Conservation (phyloP, 495 filamentous ascomycete genomes). For the Tetracladium marchalianum region DNA sequence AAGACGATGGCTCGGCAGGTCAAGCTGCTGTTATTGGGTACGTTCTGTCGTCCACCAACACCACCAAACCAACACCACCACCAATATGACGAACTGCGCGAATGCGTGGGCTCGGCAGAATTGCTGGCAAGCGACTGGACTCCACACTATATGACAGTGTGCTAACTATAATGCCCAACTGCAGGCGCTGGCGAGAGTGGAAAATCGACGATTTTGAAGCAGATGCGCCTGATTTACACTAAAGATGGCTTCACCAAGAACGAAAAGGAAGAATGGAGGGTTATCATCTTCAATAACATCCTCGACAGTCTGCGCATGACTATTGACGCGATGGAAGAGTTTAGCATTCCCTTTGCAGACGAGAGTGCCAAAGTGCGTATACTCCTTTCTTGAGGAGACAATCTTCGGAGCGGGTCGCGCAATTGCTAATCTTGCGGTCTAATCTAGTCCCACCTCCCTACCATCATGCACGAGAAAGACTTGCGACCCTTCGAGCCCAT, state of each 20-base stretch:
- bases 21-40: slow-evolving; percentile 77
- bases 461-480: slow-evolving; percentile 20
- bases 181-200: slow-evolving; percentile 94
- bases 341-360: slow-evolving; percentile 65
- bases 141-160: background rate
- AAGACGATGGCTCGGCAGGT: slow-evolving; percentile 71
- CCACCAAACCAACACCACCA: slow-evolving; percentile 15
- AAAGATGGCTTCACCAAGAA: slow-evolving; percentile 76
- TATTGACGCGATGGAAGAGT: slow-evolving; percentile 86
- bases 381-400: slow-evolving; percentile 22
- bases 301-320: slow-evolving; percentile 82
- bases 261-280: slow-evolving; percentile 86
- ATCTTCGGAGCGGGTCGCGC: background rate
- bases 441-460: slow-evolving; percentile 13
- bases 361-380: slow-evolving; percentile 67
- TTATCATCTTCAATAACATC: slow-evolving; percentile 90
- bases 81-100: slow-evolving; percentile 1
- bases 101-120: background rate
- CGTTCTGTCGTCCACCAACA: slow-evolving; percentile 16
- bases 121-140: no score
- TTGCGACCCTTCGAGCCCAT: slow-evolving; percentile 68
- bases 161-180: slow-evolving; percentile 7
- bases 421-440: background rate
- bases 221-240: slow-evolving; percentile 97
- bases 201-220: slow-evolving; percentile 96